Evolutionary conservation across 202 grass and related monocot species (phyloP).

Genomic region (Musa balbisiana): DNA sequence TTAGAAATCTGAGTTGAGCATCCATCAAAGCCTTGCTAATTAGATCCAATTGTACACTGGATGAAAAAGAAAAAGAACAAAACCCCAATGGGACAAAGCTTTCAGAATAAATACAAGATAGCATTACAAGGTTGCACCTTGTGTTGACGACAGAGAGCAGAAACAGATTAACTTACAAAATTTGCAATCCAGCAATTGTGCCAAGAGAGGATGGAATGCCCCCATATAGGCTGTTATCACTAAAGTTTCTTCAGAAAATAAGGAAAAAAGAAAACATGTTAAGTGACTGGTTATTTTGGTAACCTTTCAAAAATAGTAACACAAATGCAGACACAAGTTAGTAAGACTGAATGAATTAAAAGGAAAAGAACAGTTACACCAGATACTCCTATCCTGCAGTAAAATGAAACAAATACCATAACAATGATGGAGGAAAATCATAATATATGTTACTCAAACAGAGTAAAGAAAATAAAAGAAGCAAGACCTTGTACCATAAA

Average conservation of each 20-base stretch:
- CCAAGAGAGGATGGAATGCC: conserved; percentile 66
- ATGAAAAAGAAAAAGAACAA: not conserved
- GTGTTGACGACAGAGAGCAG: conserved; percentile 1
- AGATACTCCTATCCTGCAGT: not conserved
- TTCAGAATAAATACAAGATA: not conserved
- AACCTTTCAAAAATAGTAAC: not conserved
- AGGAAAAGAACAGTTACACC: not conserved
- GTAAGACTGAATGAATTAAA: not conserved
- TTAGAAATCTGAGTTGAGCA: not conserved
- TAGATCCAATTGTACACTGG: not conserved
- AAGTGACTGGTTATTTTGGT: not conserved
- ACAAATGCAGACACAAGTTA: not conserved
- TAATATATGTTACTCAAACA: not conserved
- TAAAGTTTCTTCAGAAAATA: conserved; percentile 68
- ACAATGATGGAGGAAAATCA: not conserved
- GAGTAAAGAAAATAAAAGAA: not conserved
- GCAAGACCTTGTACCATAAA: not conserved
- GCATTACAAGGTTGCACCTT: not conserved
- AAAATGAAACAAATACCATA: not conserved
- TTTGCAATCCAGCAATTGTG: conserved; percentile 57
- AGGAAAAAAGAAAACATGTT: not conserved
- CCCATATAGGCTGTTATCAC: conserved; percentile 80
- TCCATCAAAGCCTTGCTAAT: not conserved
- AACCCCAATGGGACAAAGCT: not conserved
- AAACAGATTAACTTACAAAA: conserved; percentile 56